A percentile compares a stretch with the other conserved stretches of the same genome.
These are phyloP conservation scores for Gentiana macrophylla DNA, from an alignment of 257 asterid species.

Conservation along the genomic window DNA sequence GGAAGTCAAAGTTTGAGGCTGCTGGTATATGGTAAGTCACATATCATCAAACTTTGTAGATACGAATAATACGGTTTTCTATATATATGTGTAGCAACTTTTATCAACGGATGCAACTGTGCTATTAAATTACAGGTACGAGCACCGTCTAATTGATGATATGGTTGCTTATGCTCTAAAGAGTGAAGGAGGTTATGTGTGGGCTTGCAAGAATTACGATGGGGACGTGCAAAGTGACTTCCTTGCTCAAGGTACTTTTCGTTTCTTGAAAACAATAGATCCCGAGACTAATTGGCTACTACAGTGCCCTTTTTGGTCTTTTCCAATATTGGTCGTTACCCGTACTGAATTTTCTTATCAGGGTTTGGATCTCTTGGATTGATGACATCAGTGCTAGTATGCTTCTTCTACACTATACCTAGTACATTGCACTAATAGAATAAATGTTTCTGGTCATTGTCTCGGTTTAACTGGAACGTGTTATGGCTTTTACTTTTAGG, in stretches of 20 bases:
- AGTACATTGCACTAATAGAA: too few relatives aligned
- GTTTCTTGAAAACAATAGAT: background rate
- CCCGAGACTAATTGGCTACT: background rate
- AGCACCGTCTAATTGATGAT: constrained; percentile 96
- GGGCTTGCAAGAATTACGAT: constrained; percentile 99
- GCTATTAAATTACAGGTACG: constrained; percentile 45
- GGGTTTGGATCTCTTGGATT: constrained; percentile 98
- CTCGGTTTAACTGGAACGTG: constrained; percentile 8
- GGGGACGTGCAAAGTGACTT: constrained; percentile 99
- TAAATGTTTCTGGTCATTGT: background rate
- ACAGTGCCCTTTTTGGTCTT: background rate
- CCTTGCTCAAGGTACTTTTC: constrained; percentile 71
- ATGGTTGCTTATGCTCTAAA: constrained; percentile 98
- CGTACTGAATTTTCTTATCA: constrained; percentile 16
- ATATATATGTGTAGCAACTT: constrained; percentile 1
- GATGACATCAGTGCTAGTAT: constrained; percentile 94
- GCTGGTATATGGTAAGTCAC: constrained; percentile 76
- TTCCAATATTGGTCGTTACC: background rate
- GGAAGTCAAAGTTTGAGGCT: constrained; percentile 79
- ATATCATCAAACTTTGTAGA: background rate
- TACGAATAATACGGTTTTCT: background rate
- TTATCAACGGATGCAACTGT: background rate
- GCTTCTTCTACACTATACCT: constrained; percentile 3
- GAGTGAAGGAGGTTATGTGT: constrained; percentile 96
- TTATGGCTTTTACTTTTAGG: constrained; percentile 30